Base-by-base conservation (phyloP, 192 early-diverging fungal species). In the Podila horticola region DNA sequence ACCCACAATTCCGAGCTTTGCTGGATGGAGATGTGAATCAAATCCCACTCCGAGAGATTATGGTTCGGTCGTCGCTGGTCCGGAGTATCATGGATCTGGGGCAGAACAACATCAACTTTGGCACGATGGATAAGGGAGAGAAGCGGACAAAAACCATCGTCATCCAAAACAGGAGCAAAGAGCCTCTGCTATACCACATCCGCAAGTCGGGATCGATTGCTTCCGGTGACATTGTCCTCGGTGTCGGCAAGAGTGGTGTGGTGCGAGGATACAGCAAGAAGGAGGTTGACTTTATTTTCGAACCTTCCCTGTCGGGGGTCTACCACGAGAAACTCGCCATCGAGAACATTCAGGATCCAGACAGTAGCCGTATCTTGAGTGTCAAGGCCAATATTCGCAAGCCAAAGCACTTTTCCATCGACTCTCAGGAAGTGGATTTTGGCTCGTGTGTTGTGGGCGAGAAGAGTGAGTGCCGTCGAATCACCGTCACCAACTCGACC, bases 71-170 rank as follows among this genome's bases (percentile, higher is more conserved):
- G 11, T 90, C 94, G 5, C 86, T 98, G 26, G 94, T 92, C 68
- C 86, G 93, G 29, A 93, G 95, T 7, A 86, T 94, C 49, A 95
- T 99, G 89, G 96, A 97, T 49, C 83, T 99, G 2, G 96, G 96
- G 24, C 98, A 99, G 75, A 95, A 95, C 74, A 94, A 97, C 83
- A 98, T 98, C 85, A 98, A 98, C 65, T 97, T 99, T 84, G 98
- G 98, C 34, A 87, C 89, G 26, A 87, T 98, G 64, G 95, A 98
- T 77, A 91, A 92, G 52, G 94, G 96, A 75, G 92, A 94, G 75
- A 88, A 90, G 51, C 88, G 94, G 50, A 94, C 93, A 50, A 97
- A 97, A 77, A 90, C 92, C 20, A 94, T 99, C 28, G 84, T 95
- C 12, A 90, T 98, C 45, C 92, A 95, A 63, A 98, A 99, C 82